These are phyloP conservation scores for Talaromyces rugulosus DNA, from an alignment of 2,329 filamentous ascomycete species.

Conservation along the genomic window DNA sequence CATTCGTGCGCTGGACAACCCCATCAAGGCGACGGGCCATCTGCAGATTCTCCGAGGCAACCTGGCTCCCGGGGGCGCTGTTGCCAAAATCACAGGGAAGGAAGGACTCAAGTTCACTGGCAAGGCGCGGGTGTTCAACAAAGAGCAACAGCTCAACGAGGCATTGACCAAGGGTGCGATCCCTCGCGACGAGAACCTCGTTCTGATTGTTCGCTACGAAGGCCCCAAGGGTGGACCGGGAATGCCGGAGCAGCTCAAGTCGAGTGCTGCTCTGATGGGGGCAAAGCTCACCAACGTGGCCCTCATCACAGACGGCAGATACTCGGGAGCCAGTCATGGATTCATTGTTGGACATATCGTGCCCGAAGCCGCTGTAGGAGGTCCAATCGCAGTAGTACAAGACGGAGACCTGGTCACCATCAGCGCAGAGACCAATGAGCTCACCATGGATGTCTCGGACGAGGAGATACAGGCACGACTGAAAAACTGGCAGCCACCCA, in stretches of 20 bases:
- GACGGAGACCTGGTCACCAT: constrained; percentile 84
- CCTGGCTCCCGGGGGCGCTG: constrained; percentile 80
- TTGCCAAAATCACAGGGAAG: constrained; percentile 95
- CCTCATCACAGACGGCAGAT: constrained; percentile 86
- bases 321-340: constrained; percentile 81
- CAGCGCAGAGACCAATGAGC: constrained; percentile 69
- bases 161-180: constrained; percentile 70
- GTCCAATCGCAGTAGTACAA: constrained; percentile 76
- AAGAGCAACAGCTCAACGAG: constrained; percentile 72
- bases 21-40: constrained; percentile 83
- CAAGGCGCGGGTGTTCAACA: constrained; percentile 77
- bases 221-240: constrained; percentile 89
- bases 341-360: constrained; percentile 93
- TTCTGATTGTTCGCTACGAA: constrained; percentile 88
- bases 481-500: constrained; percentile 66
- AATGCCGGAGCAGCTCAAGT: constrained; percentile 92
- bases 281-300: constrained; percentile 83
- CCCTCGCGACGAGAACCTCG: constrained; percentile 72
- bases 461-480: constrained; percentile 65
- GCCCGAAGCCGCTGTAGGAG: constrained; percentile 83
- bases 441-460: constrained; percentile 68
- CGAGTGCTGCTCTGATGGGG: constrained; percentile 87
- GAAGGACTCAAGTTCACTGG: constrained; percentile 81
- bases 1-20: constrained; percentile 74
- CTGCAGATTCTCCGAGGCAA: constrained; percentile 85